Base-by-base conservation (phyloP, 768 basidiomycete species). In the Mycena amicta region DNA sequence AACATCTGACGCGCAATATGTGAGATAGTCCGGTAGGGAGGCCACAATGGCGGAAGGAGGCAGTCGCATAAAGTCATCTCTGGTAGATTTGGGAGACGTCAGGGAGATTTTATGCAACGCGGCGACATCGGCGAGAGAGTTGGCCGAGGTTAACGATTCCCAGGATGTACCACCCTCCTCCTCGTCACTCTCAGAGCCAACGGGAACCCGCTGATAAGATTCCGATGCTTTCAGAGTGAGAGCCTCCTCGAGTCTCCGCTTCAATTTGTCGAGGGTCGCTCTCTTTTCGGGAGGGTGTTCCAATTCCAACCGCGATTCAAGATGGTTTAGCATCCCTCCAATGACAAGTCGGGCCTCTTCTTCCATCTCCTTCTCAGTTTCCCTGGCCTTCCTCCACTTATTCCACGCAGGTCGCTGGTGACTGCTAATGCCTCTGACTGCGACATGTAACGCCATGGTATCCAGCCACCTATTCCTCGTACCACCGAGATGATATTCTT, bases 391-490 rank as follows among this genome's bases (percentile, higher is more conserved):
- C 53, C 87, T 82, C 67, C 93, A 85, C 67, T 88, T 88, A 76
- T 86, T 86, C 96, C 96, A 99, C 2, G 88, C 90, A 1, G 94
- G 93, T 1, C 95, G 87, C 70, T 98, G 97, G 64, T 93, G 90
- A 0, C 93, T 93, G 1, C 95, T 95, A 55, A 98, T 95, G 5
- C 97, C 95, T 59, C 89, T 90, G 11, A 94, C 89, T 8, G 97
- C 93, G 51, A 95, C 89, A 69, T 99, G 96, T 5, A 99, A 78
- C 1, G 94, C 86, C 86, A 99, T 93, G 0, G 96, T 99, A 70
- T 98, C 96, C 50, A 98, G 72, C 69, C 91, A 99, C 5, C 95
- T 85, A 30, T 83, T 94, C 51, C 81, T 73, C 0, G 89, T 90
- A 1, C 82, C 80, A 2, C 74, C 65, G 5, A 96, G 69, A 61